Evolutionary conservation across 1,284 basidiomycete species (phyloP).

Genomic region (Thelephora terrestris): DNA sequence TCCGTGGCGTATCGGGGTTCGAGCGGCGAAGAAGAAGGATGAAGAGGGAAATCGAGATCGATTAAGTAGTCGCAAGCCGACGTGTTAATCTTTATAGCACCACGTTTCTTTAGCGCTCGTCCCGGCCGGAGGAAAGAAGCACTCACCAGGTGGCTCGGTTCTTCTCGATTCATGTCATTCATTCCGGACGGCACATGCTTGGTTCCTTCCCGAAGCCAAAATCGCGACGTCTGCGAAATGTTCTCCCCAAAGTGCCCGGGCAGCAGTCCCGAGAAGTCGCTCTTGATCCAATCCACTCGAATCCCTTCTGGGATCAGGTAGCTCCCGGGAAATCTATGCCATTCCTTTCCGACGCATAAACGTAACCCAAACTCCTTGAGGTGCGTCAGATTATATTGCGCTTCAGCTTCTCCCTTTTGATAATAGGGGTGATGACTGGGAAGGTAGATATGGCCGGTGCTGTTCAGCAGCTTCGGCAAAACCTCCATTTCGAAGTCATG

Average conservation of each 20-base stretch:
- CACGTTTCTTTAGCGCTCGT: too few relatives aligned
- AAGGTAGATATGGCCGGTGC: constrained; percentile 46
- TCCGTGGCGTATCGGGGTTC: constrained; percentile 76
- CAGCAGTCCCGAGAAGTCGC: constrained; percentile 82
- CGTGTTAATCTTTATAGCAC: constrained; percentile 51
- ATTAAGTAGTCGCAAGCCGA: constrained; percentile 79
- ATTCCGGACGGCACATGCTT: constrained; percentile 53
- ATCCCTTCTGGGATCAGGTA: constrained; percentile 83
- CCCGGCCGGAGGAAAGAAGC: neutral
- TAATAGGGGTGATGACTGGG: constrained; percentile 31
- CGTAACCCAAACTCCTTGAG: constrained; percentile 65
- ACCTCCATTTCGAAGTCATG: constrained; percentile 71
- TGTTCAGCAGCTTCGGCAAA: constrained; percentile 71
- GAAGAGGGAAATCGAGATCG: constrained; percentile 73
- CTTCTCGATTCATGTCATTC: constrained; percentile 87
- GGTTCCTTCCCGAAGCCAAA: constrained; percentile 56
- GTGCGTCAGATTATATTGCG: constrained; percentile 60
- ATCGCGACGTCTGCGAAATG: constrained; percentile 29
- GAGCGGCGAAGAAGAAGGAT: constrained; percentile 39
- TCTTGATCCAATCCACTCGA: constrained; percentile 80
- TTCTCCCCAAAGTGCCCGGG: constrained; percentile 67
- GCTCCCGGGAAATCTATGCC: constrained; percentile 90
- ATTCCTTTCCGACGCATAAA: constrained; percentile 92
- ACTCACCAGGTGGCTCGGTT: constrained; percentile 72
- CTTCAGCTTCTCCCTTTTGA: constrained; percentile 39